Conservation (phyloP, 495 filamentous ascomycete genomes). For the Aspergillus olivimuriae region DNA sequence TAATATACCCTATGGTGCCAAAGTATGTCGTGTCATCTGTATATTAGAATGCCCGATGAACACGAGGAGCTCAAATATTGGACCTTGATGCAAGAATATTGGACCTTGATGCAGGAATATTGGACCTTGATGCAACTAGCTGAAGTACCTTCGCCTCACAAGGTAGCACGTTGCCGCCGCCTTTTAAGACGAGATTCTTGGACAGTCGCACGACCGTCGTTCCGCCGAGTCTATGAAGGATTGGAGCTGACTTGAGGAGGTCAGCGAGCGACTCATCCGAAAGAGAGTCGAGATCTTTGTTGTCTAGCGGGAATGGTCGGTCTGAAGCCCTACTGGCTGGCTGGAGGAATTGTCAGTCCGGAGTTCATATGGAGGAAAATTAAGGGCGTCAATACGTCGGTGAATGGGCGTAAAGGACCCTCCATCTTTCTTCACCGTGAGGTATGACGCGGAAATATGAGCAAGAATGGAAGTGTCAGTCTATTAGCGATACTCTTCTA, state of each 20-base stretch:
- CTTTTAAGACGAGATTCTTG: conserved; percentile 12
- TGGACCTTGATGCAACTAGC: too few relatives aligned
- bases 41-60: conserved; percentile 16
- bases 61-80: conserved; percentile 13
- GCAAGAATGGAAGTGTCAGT: neutral
- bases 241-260: conserved; percentile 15
- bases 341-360: neutral
- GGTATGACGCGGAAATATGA: neutral
- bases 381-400: neutral
- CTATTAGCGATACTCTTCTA: neutral
- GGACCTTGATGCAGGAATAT: too few relatives aligned
- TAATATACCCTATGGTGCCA: conserved; percentile 22
- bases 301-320: neutral
- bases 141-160: conserved; percentile 15
- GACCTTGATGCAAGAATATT: too few relatives aligned
- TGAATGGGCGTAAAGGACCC: neutral
- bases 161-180: conserved; percentile 13
- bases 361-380: neutral
- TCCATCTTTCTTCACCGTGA: neutral
- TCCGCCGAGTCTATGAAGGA: conserved; percentile 6
- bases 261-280: too few relatives aligned
- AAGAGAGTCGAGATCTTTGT: neutral
- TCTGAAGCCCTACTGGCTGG: neutral
- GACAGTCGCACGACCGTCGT: conserved; percentile 19
- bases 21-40: conserved; percentile 18